These are phyloP conservation scores for Ustilago bromivora DNA, from an alignment of 1,284 basidiomycete species.

Conservation along the genomic window DNA sequence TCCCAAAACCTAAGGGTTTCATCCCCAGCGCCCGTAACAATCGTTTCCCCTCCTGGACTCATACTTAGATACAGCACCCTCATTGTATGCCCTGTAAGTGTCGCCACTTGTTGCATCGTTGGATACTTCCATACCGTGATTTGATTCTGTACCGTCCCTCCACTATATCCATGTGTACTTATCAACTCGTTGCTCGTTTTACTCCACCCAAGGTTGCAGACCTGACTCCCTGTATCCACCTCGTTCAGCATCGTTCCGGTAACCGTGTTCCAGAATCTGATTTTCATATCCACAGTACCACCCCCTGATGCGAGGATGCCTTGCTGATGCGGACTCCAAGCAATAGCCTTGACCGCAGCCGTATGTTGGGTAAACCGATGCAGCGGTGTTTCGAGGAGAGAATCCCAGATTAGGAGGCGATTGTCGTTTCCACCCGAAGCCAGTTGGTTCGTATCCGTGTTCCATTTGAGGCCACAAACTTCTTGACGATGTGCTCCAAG, in stretches of 20 bases:
- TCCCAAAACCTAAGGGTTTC: constrained; percentile 93
- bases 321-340: constrained; percentile 95
- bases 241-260: constrained; percentile 81
- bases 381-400: constrained; percentile 74
- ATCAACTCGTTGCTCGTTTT: constrained; percentile 93
- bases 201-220: constrained; percentile 97
- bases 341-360: constrained; percentile 96
- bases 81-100: constrained; percentile 90
- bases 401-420: constrained; percentile 96
- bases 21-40: constrained; percentile 97
- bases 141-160: constrained; percentile 93
- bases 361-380: constrained; percentile 96
- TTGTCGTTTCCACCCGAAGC: constrained; percentile 99
- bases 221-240: constrained; percentile 71
- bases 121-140: constrained; percentile 99
- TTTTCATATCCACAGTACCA: constrained; percentile 95
- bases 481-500: constrained; percentile 90
- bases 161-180: constrained; percentile 96
- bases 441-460: constrained; percentile 79
- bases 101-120: constrained; percentile 78
- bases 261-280: constrained; percentile 94
- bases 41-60: constrained; percentile 96
- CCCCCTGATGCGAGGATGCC: constrained; percentile 95
- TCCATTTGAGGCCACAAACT: constrained; percentile 96
- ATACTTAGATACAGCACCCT: constrained; percentile 91